phyloP scores from a whole-genome alignment of 768 basidiomycete genomes.

The Calocybe gangraenosa region DNA sequence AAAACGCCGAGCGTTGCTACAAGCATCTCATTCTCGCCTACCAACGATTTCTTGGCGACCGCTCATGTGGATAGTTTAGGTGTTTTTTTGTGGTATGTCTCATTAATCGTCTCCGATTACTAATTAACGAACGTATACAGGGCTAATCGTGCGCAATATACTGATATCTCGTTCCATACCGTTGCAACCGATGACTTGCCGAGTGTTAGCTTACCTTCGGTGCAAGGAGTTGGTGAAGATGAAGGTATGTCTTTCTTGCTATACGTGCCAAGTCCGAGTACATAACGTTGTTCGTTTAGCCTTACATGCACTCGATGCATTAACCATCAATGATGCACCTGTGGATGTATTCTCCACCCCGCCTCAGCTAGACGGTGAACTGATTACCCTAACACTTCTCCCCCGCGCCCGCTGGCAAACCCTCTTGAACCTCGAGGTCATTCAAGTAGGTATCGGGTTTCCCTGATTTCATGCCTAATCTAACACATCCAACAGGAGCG shows the following conservation, averaged over 20 bases:
- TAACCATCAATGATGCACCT: constrained; percentile 57
- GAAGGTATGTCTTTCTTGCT: constrained; percentile 55
- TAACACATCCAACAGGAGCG: constrained; percentile 56
- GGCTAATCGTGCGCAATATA: constrained; percentile 95
- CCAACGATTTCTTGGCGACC: constrained; percentile 93
- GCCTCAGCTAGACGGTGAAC: constrained; percentile 82
- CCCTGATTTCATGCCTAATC: background rate
- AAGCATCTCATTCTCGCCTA: constrained; percentile 88
- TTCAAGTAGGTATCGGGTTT: constrained; percentile 54
- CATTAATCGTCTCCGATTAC: background rate
- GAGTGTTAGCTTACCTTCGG: constrained; percentile 71
- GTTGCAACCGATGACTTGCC: constrained; percentile 73
- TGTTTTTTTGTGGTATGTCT: constrained; percentile 81
- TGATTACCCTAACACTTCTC: constrained; percentile 90
- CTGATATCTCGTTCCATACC: constrained; percentile 76
- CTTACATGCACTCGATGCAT: constrained; percentile 66
- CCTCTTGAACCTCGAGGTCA: constrained; percentile 91
- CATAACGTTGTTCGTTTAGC: constrained; percentile 31
- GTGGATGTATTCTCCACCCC: constrained; percentile 77
- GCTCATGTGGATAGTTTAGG: constrained; percentile 93
- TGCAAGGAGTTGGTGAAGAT: constrained; percentile 80
- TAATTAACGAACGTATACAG: constrained; percentile 30
- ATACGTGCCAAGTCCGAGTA: background rate
- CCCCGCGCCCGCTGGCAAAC: constrained; percentile 97
- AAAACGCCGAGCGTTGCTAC: constrained; percentile 84